A percentile compares a stretch with the other conserved stretches of the same genome.
phyloP scores from a whole-genome alignment of 805 yeast species.

The Ogataea zsoltii region DNA sequence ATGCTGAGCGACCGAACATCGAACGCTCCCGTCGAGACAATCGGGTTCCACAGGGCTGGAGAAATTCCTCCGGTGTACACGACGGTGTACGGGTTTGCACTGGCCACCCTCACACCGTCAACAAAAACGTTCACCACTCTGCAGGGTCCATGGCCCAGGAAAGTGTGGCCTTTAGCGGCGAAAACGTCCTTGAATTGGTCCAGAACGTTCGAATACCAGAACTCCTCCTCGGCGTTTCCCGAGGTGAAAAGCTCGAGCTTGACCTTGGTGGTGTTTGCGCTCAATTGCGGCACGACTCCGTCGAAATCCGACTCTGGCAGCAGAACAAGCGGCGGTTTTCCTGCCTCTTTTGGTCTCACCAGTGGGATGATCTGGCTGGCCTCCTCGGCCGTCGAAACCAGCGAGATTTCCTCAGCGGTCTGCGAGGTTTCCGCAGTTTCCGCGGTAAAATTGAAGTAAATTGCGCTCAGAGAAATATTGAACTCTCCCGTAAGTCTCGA shows the following conservation, averaged over 20 bases:
- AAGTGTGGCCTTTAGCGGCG: constrained; percentile 38
- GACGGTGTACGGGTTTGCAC: constrained; percentile 68
- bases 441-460: constrained; percentile 43
- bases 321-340: constrained; percentile 46
- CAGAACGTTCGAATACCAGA: constrained; percentile 70
- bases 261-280: constrained; percentile 60
- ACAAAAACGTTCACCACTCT: constrained; percentile 65
- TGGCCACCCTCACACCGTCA: constrained; percentile 58
- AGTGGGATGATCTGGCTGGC: constrained; percentile 45
- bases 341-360: constrained; percentile 23
- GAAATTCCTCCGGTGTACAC: constrained; percentile 81
- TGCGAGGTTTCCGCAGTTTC: neutral
- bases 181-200: constrained; percentile 49
- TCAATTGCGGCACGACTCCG: constrained; percentile 45
- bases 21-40: constrained; percentile 72
- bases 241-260: constrained; percentile 61
- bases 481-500: constrained; percentile 61
- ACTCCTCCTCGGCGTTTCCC: constrained; percentile 81
- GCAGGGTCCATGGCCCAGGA: constrained; percentile 69
- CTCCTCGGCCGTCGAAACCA: constrained; percentile 27
- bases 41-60: constrained; percentile 80
- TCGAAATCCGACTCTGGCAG: constrained; percentile 43
- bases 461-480: constrained; percentile 49
- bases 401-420: constrained; percentile 25
- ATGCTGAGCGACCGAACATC: constrained; percentile 71